Percentiles rank a stretch among this genome's conserved stretches.
phyloP scores from a whole-genome alignment of 352 stramenopile species.

The Phytophthora chlamydospora region DNA sequence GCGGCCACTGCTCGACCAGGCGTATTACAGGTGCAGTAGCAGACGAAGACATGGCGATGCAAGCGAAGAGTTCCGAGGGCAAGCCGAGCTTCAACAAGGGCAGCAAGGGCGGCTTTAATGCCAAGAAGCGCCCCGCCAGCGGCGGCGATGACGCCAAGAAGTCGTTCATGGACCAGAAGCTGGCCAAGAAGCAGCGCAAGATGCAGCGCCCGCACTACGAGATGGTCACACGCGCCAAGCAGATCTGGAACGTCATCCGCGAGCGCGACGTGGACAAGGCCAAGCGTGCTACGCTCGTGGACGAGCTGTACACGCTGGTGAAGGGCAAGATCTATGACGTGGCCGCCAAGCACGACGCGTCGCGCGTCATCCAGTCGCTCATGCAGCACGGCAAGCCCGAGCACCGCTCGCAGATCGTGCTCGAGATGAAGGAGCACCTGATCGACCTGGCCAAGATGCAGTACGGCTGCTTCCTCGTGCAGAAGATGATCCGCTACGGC shows the following conservation, averaged over 20 bases:
- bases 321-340: conserved; percentile 95
- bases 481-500: conserved; percentile 97
- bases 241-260: conserved; percentile 96
- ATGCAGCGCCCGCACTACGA: conserved; percentile 95
- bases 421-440: conserved; percentile 93
- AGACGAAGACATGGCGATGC: conserved; percentile 35
- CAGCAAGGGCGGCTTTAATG: conserved; percentile 35
- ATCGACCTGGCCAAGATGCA: conserved; percentile 95
- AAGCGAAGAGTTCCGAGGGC: conserved; percentile 30
- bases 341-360: conserved; percentile 95
- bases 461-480: conserved; percentile 97
- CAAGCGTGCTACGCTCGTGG: conserved; percentile 86
- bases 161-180: conserved; percentile 87
- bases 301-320: conserved; percentile 93
- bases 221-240: conserved; percentile 92
- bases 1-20: conserved; percentile 6
- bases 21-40: background rate
- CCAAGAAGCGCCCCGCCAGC: conserved; percentile 68
- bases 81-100: conserved; percentile 37
- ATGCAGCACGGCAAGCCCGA: conserved; percentile 93
- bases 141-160: conserved; percentile 70
- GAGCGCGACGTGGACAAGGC: conserved; percentile 83
- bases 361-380: conserved; percentile 94
- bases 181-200: conserved; percentile 94
- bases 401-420: conserved; percentile 88